Percentiles rank a stretch among this genome's conserved stretches.
These are phyloP conservation scores for Plasmodium coatneyi DNA, from an alignment of 169 alveolate genomes.

Conservation along the genomic window DNA sequence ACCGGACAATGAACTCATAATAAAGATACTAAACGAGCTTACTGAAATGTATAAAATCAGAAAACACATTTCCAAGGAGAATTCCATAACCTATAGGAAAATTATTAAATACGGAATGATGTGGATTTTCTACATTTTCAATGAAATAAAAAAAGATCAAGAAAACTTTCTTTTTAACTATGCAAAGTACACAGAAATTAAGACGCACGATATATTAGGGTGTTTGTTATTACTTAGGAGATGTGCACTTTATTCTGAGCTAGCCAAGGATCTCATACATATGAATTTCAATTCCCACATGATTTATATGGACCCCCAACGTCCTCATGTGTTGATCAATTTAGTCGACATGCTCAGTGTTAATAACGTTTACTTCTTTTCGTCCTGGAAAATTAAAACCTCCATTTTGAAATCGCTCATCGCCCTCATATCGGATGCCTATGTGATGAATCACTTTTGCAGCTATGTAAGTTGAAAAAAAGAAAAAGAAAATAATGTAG, in stretches of 20 bases:
- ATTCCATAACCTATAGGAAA: conserved; percentile 35
- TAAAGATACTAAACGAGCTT: conserved; percentile 44
- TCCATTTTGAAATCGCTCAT: conserved; percentile 54
- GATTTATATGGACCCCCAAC: conserved; percentile 6
- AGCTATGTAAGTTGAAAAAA: conserved; percentile 72
- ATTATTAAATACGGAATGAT: conserved; percentile 67
- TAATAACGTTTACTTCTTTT: conserved; percentile 41
- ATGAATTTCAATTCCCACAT: conserved; percentile 20
- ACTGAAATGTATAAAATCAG: conserved; percentile 33
- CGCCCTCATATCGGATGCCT: conserved; percentile 53
- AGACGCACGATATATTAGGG: conserved; percentile 54
- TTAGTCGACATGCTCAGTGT: conserved; percentile 32
- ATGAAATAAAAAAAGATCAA: conserved; percentile 34
- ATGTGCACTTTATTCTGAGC: conserved; percentile 56
- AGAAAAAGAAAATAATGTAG: neutral
- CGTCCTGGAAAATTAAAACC: conserved; percentile 73
- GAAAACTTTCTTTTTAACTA: conserved; percentile 26
- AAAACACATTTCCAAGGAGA: conserved; percentile 14
- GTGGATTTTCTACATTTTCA: conserved; percentile 67
- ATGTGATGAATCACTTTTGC: conserved; percentile 64
- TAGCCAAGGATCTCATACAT: conserved; percentile 40
- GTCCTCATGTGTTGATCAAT: conserved; percentile 57
- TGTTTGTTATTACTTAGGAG: conserved; percentile 58
- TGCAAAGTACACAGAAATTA: conserved; percentile 39
- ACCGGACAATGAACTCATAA: conserved; percentile 56